Conservation (phyloP, 257 asterid species). For the Nicotiana undulata region DNA sequence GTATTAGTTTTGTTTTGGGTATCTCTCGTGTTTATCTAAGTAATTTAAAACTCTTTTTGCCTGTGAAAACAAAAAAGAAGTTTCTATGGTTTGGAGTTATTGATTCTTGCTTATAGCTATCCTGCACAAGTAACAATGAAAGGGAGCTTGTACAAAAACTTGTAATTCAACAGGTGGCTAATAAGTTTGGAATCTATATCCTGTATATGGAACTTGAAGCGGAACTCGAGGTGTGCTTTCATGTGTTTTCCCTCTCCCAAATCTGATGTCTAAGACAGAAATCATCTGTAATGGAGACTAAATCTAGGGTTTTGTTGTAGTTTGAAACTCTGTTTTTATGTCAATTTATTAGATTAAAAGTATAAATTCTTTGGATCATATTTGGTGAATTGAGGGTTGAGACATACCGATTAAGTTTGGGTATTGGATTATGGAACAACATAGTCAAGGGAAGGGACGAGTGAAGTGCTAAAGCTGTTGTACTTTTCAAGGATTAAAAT, state of each 20-base stretch:
- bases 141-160: background rate
- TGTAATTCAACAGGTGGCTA: background rate
- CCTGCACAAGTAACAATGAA: background rate
- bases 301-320: no score
- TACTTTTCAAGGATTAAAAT: background rate
- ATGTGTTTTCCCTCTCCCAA: no score
- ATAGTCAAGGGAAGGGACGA: background rate
- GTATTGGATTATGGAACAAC: background rate
- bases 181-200: background rate
- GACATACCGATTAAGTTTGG: background rate
- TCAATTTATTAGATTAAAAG: no score
- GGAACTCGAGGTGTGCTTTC: background rate
- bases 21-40: background rate
- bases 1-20: background rate
- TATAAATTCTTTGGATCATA: background rate
- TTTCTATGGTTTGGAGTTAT: background rate
- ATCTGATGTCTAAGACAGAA: no score
- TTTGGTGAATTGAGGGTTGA: background rate
- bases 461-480: background rate
- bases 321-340: no score
- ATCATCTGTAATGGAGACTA: no score
- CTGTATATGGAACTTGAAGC: background rate
- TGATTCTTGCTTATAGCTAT: background rate
- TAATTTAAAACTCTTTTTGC: background rate
- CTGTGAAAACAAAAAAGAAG: background rate